Percentiles rank a stretch among this genome's conserved stretches.
phyloP scores from a whole-genome alignment of 108 stramenopile genomes.

The Skeletonema potamos region DNA sequence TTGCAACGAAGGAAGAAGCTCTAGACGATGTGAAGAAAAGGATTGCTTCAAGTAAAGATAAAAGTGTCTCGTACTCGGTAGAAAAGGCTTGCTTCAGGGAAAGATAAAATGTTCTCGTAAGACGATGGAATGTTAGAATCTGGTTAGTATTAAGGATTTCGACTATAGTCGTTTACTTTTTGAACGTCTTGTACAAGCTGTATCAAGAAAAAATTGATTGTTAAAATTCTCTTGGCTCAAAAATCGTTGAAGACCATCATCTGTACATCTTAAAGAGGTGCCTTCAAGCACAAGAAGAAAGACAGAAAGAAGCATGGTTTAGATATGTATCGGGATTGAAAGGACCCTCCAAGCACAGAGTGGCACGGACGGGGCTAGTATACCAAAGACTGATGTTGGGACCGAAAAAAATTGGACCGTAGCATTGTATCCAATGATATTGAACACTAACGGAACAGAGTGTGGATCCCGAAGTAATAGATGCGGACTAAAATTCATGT shows the following conservation, averaged over 20 bases:
- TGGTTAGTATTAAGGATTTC: background rate
- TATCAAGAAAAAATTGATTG: no score
- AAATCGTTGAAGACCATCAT: no score
- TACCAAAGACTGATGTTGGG: slow-evolving; percentile 22
- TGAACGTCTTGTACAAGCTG: no score
- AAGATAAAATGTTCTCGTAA: background rate
- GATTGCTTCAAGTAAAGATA: background rate
- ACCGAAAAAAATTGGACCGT: slow-evolving; percentile 35
- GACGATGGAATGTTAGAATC: background rate
- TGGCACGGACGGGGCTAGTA: background rate
- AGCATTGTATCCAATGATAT: slow-evolving; percentile 14
- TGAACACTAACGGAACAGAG: slow-evolving; percentile 31
- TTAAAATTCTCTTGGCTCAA: no score
- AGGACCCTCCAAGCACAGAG: background rate
- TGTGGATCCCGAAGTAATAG: slow-evolving; percentile 18
- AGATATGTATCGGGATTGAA: background rate
- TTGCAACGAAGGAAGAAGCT: slow-evolving; percentile 33
- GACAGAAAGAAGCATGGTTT: background rate
- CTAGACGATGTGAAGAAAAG: slow-evolving; percentile 12
- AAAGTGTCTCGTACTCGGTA: slow-evolving; percentile 1
- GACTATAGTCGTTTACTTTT: background rate
- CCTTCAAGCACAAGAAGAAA: background rate
- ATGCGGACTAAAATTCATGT: background rate
- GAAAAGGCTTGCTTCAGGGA: slow-evolving; percentile 1
- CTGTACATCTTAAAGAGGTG: background rate